These are phyloP conservation scores for Kalmusia sp. DNA, from an alignment of 2,329 filamentous ascomycete species.

Conservation along the genomic window DNA sequence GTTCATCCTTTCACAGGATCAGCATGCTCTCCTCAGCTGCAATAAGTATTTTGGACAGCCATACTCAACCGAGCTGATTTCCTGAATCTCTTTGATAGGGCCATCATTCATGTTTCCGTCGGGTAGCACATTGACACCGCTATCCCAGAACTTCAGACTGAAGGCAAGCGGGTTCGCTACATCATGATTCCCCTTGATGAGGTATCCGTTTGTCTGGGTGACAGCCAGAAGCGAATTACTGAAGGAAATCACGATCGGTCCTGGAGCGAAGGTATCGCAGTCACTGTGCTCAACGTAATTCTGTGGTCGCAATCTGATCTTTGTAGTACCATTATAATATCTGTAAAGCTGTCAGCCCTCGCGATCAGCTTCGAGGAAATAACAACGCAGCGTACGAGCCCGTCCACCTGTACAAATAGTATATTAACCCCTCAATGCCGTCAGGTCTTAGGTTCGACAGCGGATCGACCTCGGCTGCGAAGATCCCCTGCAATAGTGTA, in stretches of 20 bases:
- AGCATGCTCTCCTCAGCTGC: no score
- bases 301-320: constrained; percentile 4
- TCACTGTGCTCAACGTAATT: neutral
- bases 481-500: neutral
- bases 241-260: constrained; percentile 1
- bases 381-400: neutral
- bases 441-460: constrained; percentile 6
- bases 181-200: neutral
- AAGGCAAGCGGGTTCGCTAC: constrained; percentile 5
- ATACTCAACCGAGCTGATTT: constrained; percentile 9
- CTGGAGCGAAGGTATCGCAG: neutral
- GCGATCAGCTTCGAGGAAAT: neutral
- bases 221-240: constrained; percentile 7
- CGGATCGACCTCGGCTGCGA: constrained; percentile 2
- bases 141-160: constrained; percentile 8
- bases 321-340: constrained; percentile 11
- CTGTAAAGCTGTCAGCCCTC: neutral
- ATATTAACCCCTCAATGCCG: constrained; percentile 6
- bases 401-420: constrained; percentile 9
- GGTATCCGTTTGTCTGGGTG: constrained; percentile 5
- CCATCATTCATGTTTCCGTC: neutral
- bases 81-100: constrained; percentile 3
- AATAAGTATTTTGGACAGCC: neutral
- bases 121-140: constrained; percentile 1
- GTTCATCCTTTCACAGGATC: constrained; percentile 2